Conservation (phyloP, 176 grass and related monocot species). For the Alloteropsis semialata region DNA sequence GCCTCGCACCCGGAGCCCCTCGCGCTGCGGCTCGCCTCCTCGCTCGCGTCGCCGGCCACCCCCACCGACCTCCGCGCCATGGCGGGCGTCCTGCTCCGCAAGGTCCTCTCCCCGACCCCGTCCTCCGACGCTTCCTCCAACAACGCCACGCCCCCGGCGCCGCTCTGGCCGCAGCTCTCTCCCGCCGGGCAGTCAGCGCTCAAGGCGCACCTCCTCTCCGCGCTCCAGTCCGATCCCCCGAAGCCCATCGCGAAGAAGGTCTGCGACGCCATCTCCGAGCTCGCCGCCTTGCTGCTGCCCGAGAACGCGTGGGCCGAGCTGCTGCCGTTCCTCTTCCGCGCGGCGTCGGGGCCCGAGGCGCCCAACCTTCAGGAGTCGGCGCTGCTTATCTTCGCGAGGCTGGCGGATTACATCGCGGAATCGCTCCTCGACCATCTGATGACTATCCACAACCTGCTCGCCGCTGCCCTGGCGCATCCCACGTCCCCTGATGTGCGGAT, state of each 20-base stretch:
- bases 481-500: conserved; percentile 89
- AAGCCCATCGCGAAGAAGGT: conserved; percentile 90
- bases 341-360: conserved; percentile 53
- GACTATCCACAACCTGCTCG: conserved; percentile 82
- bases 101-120: conserved; percentile 65
- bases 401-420: conserved; percentile 72
- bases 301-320: conserved; percentile 75
- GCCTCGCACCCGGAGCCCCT: conserved; percentile 69
- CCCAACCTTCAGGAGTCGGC: conserved; percentile 81
- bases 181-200: conserved; percentile 46
- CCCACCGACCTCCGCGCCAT: conserved; percentile 58
- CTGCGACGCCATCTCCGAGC: conserved; percentile 84
- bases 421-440: conserved; percentile 67
- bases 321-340: conserved; percentile 81
- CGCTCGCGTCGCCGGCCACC: conserved; percentile 47
- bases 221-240: conserved; percentile 60
- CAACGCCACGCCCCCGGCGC: not conserved
- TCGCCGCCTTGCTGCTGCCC: conserved; percentile 65
- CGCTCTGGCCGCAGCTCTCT: conserved; percentile 73
- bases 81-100: conserved; percentile 74
- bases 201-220: conserved; percentile 61
- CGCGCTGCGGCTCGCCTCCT: conserved; percentile 59
- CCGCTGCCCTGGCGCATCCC: conserved; percentile 60
- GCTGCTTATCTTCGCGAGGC: conserved; percentile 73
- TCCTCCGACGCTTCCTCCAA: conserved; percentile 34